These are phyloP conservation scores for Colletotrichum eleusines DNA, from an alignment of 2,329 filamentous ascomycete genomes.

Conservation along the genomic window DNA sequence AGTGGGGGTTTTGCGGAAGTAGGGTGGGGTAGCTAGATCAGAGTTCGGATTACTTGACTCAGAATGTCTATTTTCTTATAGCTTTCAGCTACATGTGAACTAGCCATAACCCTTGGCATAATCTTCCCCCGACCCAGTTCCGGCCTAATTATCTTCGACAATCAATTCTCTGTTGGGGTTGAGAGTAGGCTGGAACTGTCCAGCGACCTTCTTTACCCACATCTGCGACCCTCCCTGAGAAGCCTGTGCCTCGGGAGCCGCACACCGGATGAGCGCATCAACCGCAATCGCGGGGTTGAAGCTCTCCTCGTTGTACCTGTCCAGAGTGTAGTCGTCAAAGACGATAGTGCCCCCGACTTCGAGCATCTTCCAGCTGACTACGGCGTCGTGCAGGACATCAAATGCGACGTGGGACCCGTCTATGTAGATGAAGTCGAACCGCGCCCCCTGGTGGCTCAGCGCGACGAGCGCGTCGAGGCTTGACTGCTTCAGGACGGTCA, in stretches of 20 bases:
- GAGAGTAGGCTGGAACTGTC: slow-evolving; percentile 4
- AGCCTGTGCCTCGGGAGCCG: not conserved
- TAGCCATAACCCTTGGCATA: no score
- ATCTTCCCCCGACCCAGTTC: not conserved
- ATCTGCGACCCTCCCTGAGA: slow-evolving; percentile 4
- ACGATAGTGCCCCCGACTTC: not conserved
- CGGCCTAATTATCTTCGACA: not conserved
- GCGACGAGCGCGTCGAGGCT: slow-evolving; percentile 4
- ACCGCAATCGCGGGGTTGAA: not conserved
- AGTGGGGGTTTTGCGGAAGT: no score
- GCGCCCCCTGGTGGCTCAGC: slow-evolving; percentile 6
- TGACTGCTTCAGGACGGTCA: slow-evolving; percentile 1
- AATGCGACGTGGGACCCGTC: slow-evolving; percentile 14
- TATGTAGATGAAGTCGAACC: slow-evolving; percentile 20
- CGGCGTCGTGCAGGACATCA: slow-evolving; percentile 10
- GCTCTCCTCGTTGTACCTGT: not conserved
- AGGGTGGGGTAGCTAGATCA: no score
- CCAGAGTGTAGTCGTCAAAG: not conserved
- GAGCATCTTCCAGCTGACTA: not conserved
- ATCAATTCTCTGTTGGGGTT: slow-evolving; percentile 13
- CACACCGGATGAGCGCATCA: not conserved
- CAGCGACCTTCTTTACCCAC: slow-evolving; percentile 13
- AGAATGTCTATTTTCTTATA: no score
- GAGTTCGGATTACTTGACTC: no score
- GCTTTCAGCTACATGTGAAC: no score